Conservation (phyloP, 2,329 filamentous ascomycete genomes). For the Onygenales sp. region DNA sequence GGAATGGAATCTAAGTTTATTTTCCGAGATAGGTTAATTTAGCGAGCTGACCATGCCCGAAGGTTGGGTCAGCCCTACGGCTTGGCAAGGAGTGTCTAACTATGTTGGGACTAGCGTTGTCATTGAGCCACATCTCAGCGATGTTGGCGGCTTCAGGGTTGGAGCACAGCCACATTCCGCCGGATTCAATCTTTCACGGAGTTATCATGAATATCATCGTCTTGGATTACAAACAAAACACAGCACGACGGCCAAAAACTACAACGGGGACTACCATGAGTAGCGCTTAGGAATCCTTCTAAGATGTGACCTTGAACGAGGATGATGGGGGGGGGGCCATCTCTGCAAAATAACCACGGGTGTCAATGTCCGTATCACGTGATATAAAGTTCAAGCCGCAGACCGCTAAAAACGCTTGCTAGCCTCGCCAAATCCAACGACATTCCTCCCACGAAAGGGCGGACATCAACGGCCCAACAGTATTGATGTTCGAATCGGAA, state of each 20-base stretch:
- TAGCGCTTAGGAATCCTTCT: too few relatives aligned
- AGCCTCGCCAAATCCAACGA: not conserved
- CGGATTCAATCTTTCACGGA: not conserved
- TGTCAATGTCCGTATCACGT: not conserved
- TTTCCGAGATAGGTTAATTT: not conserved
- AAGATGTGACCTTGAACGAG: too few relatives aligned
- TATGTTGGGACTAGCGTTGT: not conserved
- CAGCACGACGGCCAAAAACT: too few relatives aligned
- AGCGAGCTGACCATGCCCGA: not conserved
- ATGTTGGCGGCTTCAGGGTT: not conserved
- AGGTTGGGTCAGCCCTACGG: not conserved
- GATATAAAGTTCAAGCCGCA: not conserved
- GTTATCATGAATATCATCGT: too few relatives aligned
- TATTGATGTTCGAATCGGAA: not conserved
- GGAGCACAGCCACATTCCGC: not conserved
- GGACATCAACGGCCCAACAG: not conserved
- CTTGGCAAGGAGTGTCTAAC: not conserved
- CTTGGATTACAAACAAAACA: too few relatives aligned
- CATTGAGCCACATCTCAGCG: not conserved
- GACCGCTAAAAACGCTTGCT: not conserved
- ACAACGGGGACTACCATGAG: too few relatives aligned
- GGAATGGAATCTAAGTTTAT: not conserved
- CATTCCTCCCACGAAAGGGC: not conserved
- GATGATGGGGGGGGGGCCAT: too few relatives aligned
- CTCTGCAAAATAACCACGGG: too few relatives aligned